A percentile compares a stretch with the other conserved stretches of the same genome.
Evolutionary conservation across 306 rosid species (phyloP).

Genomic region (Medicago truncatula): DNA sequence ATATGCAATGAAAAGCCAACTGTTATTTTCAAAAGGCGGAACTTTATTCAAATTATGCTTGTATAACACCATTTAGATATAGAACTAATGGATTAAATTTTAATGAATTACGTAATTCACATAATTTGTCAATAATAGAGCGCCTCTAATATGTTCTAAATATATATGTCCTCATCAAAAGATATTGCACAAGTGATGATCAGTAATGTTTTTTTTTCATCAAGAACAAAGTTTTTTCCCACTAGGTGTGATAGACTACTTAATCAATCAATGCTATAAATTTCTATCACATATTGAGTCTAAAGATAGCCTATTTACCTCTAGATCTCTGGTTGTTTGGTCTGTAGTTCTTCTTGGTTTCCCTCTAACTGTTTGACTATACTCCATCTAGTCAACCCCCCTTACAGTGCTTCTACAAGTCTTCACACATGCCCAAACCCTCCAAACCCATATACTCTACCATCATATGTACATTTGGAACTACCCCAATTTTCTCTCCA

Average conservation of each 20-base stretch:
- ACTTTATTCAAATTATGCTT: constrained; percentile 17
- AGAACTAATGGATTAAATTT: constrained; percentile 24
- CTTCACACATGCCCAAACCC: background rate
- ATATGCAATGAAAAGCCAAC: constrained; percentile 18
- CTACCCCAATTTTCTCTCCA: constrained; percentile 12
- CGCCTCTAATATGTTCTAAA: constrained; percentile 22
- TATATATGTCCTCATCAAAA: constrained; percentile 16
- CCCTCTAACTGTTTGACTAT: constrained; percentile 10
- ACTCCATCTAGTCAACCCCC: constrained; percentile 14
- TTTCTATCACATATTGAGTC: background rate
- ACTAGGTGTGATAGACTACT: background rate
- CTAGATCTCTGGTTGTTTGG: background rate
- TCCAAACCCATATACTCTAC: background rate
- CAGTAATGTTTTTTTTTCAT: constrained; percentile 12
- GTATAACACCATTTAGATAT: constrained; percentile 21
- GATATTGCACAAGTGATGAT: constrained; percentile 21
- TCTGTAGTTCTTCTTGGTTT: constrained; percentile 11
- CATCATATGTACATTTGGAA: background rate
- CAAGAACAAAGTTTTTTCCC: background rate
- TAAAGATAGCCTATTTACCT: constrained; percentile 9
- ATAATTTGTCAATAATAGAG: constrained; percentile 5
- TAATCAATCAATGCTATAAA: background rate
- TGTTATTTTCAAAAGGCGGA: constrained; percentile 29
- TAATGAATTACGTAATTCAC: constrained; percentile 26
- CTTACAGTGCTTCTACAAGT: background rate